phyloP scores from a whole-genome alignment of 2,329 filamentous ascomycete genomes.

The Teratosphaeria gauchensis region DNA sequence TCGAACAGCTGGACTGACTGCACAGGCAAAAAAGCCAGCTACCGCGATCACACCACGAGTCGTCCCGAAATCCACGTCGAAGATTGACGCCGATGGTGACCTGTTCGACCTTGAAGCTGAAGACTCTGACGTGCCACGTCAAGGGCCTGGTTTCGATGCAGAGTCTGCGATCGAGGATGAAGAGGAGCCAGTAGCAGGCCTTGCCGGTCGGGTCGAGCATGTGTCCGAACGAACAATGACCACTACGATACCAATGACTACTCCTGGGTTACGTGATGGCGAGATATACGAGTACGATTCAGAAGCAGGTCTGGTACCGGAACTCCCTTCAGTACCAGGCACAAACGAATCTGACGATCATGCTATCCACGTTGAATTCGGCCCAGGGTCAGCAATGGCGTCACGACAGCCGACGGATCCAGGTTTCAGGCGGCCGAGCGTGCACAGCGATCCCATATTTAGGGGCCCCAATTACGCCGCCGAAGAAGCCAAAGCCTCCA shows the following conservation, averaged over 20 bases:
- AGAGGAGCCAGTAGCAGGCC: slow-evolving; percentile 4
- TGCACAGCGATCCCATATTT: slow-evolving; percentile 21
- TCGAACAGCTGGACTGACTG: not conserved
- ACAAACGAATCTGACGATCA: slow-evolving; percentile 4
- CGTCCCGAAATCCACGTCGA: not conserved
- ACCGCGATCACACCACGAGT: not conserved
- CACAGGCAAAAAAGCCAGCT: not conserved
- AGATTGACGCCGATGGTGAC: slow-evolving; percentile 19
- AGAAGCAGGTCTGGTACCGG: slow-evolving; percentile 10
- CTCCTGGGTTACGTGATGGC: not conserved
- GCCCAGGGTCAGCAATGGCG: slow-evolving; percentile 14
- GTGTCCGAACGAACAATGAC: not conserved
- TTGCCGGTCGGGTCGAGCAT: not conserved
- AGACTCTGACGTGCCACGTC: slow-evolving; percentile 2
- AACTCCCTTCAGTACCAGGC: not conserved
- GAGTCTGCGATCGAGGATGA: slow-evolving; percentile 8
- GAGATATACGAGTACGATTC: slow-evolving; percentile 9
- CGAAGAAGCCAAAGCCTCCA: slow-evolving; percentile 5
- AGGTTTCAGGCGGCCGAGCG: slow-evolving; percentile 26
- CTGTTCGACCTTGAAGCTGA: slow-evolving; percentile 21
- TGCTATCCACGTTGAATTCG: slow-evolving; percentile 15
- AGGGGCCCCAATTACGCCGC: slow-evolving; percentile 13
- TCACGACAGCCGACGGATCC: slow-evolving; percentile 24
- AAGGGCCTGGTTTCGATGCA: not conserved
- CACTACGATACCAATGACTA: slow-evolving; percentile 6